Evolutionary conservation across 2,329 filamentous ascomycete genomes (phyloP).

Genomic region (Podosphaera leucotricha): DNA sequence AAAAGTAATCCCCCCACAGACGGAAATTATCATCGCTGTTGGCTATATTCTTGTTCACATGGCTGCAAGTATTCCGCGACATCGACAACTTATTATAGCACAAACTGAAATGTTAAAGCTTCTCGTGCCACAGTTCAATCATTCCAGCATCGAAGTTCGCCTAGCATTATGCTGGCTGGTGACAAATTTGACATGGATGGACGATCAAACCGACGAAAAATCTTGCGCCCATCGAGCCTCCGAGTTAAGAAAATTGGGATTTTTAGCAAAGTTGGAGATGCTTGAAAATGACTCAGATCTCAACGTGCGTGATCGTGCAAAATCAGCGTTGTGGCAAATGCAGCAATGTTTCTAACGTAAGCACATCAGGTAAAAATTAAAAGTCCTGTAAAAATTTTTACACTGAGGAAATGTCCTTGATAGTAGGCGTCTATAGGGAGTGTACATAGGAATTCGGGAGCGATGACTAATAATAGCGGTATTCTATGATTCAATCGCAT

Average conservation of each 20-base stretch:
- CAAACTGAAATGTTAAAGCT: conserved; percentile 55
- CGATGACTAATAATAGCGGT: background rate
- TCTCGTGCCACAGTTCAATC: conserved; percentile 48
- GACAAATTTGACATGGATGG: conserved; percentile 65
- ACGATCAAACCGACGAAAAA: conserved; percentile 43
- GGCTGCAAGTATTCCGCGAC: conserved; percentile 54
- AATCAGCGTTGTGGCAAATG: conserved; percentile 54
- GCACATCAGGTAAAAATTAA: background rate
- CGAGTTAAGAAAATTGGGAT: conserved; percentile 48
- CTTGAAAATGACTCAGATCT: conserved; percentile 48
- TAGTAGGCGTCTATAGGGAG: background rate
- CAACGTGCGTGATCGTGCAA: conserved; percentile 66
- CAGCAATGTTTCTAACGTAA: conserved; percentile 13
- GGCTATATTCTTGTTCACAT: conserved; percentile 73
- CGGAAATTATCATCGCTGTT: conserved; percentile 54
- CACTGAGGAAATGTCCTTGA: background rate
- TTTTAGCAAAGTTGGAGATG: conserved; percentile 38
- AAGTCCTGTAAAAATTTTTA: background rate
- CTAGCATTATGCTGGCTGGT: conserved; percentile 62
- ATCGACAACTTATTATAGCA: conserved; percentile 53
- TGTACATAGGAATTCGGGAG: background rate
- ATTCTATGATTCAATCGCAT: background rate
- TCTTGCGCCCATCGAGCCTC: conserved; percentile 41
- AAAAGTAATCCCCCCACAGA: conserved; percentile 30
- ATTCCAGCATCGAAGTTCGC: conserved; percentile 50